Base-by-base conservation (phyloP, 768 basidiomycete species). In the Krasilnikovozyma curviuscula region DNA sequence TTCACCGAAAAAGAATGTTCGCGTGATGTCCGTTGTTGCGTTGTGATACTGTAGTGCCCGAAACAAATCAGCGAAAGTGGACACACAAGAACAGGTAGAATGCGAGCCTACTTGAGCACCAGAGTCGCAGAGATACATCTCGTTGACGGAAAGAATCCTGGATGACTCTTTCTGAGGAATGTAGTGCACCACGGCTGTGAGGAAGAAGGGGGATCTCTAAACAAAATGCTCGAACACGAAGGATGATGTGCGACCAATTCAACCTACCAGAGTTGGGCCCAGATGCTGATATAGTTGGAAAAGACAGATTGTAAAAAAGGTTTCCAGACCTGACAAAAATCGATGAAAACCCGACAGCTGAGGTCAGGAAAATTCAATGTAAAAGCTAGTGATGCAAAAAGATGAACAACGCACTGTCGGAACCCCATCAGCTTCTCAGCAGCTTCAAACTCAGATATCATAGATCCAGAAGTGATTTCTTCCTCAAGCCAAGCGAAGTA, bases 401-500 rank as follows among this genome's bases (percentile, higher is more conserved):
- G 23, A 9, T 19, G 35, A 28, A 28, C 28, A 1, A 70, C 81
- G 59, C 57, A 84, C 85, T 76, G 75, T 65, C 91, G 70, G 57
- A 73, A 93, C 56, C 74, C 66, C 66, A 86, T 81, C 42, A 98
- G 69, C 56, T 77, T 68, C 56, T 76, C 73, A 1, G 88, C 79
- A 12, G 74, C 91, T 51, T 85, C 72, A 54, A 77, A 77, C 62
- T 98, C 91, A 34, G 72, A 78, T 50, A 89, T 51, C 42, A 56
- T 70, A 16, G 67, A 68, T 0, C 77, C 82, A 7, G 70, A 66
- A 3, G 71, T 63, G 16, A 97, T 68, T 54, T 79, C 73, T 53
- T 86, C 81, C 63, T 97, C 86, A 1, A 98, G 70, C 93, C 91
- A 98, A 0, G 85, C 71, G 56, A 95, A 95, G 66, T 97, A 98